Percentiles rank a stretch among this genome's conserved stretches.
phyloP scores from a whole-genome alignment of 129 eudicot genomes.

The Flaveria sonorensis region DNA sequence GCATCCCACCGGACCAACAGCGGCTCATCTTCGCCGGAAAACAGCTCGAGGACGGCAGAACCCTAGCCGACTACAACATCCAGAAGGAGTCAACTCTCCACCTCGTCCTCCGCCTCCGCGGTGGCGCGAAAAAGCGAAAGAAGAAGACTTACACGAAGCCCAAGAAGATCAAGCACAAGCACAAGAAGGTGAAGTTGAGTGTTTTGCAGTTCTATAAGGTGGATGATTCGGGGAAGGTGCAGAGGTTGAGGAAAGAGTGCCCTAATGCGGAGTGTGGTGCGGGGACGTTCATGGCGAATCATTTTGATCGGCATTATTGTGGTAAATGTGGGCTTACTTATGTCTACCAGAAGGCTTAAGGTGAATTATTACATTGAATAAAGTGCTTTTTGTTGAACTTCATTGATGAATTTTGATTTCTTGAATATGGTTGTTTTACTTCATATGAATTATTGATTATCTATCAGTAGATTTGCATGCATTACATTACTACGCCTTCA shows the following conservation, averaged over 20 bases:
- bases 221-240: slow-evolving; percentile 44
- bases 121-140: too few species aligned
- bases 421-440: background rate
- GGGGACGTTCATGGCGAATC: slow-evolving; percentile 52
- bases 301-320: slow-evolving; percentile 49
- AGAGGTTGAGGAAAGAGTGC: slow-evolving; percentile 53
- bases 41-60: slow-evolving; percentile 58
- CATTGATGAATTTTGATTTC: background rate
- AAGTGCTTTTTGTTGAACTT: background rate
- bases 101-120: slow-evolving; percentile 32
- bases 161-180: slow-evolving; percentile 51
- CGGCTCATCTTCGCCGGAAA: slow-evolving; percentile 75
- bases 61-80: slow-evolving; percentile 64
- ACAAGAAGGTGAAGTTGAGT: slow-evolving; percentile 45
- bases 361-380: slow-evolving; percentile 6
- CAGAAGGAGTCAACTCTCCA: slow-evolving; percentile 35
- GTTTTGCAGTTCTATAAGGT: slow-evolving; percentile 49
- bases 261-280: slow-evolving; percentile 51
- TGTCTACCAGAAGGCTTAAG: slow-evolving; percentile 48
- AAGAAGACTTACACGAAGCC: slow-evolving; percentile 46
- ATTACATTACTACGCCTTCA: background rate
- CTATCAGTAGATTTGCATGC: background rate
- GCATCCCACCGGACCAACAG: slow-evolving; percentile 76
- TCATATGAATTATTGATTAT: background rate
- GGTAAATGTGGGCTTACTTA: slow-evolving; percentile 48